A percentile compares a stretch with the other conserved stretches of the same genome.
phyloP scores from a whole-genome alignment of 805 yeast species.

The Yamadazyma philogaea region DNA sequence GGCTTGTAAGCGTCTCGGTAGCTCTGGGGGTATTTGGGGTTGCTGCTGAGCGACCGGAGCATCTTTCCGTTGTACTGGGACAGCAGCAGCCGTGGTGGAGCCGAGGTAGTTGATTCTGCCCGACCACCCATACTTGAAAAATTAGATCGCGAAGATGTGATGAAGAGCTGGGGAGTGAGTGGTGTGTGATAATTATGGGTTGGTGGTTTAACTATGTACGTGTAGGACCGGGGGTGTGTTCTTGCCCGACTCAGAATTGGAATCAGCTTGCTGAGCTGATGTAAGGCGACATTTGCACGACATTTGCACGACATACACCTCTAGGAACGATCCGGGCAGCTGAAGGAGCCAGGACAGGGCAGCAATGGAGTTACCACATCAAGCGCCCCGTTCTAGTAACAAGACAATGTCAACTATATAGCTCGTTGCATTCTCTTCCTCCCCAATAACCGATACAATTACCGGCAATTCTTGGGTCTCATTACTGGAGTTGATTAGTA shows the following conservation, averaged over 20 bases:
- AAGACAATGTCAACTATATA: not conserved
- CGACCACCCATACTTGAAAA: not conserved
- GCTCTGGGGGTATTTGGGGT: not conserved
- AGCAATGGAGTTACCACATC: no score
- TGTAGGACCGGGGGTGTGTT: no score
- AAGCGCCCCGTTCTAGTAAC: no score
- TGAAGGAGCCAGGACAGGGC: not conserved
- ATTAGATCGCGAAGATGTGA: not conserved
- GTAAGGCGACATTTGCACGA: no score
- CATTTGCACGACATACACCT: no score
- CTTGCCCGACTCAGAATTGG: no score
- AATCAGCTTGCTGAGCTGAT: no score
- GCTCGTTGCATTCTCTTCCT: not conserved
- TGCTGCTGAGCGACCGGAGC: not conserved
- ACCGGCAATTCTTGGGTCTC: slow-evolving; percentile 10
- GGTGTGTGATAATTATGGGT: no score
- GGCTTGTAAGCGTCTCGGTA: not conserved
- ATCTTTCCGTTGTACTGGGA: not conserved
- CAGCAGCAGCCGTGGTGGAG: not conserved
- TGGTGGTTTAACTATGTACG: no score
- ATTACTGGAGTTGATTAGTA: slow-evolving; percentile 1
- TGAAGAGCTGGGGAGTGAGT: not conserved
- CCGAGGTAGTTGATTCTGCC: not conserved
- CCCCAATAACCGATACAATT: slow-evolving; percentile 7
- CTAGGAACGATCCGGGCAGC: not conserved